Evolutionary conservation across 257 asterid genomes (phyloP).

Genomic region (Lycium barbarum): DNA sequence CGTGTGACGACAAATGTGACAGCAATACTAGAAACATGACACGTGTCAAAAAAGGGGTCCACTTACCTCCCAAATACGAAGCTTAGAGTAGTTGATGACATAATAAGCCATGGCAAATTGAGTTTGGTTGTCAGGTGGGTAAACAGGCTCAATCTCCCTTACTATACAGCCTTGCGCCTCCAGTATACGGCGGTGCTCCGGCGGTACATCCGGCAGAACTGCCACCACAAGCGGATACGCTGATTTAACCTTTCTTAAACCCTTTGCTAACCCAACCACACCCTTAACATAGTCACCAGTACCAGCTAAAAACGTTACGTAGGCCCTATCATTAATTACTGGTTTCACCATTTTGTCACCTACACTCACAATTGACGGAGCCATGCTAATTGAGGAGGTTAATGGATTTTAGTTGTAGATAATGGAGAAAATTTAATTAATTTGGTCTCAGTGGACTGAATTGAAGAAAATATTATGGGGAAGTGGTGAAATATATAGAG

Average conservation of each 20-base stretch:
- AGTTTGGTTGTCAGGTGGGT: conserved; percentile 57
- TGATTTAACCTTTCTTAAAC: conserved; percentile 48
- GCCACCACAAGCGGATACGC: conserved; percentile 60
- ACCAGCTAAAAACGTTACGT: conserved; percentile 57
- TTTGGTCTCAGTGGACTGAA: background rate
- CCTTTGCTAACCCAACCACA: conserved; percentile 46
- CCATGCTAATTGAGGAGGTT: too few relatives aligned
- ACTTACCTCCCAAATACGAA: conserved; percentile 61
- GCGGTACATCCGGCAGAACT: conserved; percentile 55
- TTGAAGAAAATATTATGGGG: background rate
- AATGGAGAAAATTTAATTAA: background rate
- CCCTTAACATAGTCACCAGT: conserved; percentile 46
- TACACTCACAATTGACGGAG: too few relatives aligned
- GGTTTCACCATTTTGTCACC: background rate
- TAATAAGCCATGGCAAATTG: conserved; percentile 59
- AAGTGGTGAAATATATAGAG: background rate
- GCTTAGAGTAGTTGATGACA: conserved; percentile 60
- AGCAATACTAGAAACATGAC: background rate
- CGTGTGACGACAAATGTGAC: background rate
- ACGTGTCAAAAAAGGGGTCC: background rate
- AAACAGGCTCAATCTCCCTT: conserved; percentile 52
- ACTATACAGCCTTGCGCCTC: conserved; percentile 54
- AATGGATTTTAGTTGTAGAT: background rate
- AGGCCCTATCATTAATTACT: background rate
- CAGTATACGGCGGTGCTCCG: conserved; percentile 51